phyloP scores from a whole-genome alignment of 2,329 filamentous ascomycete species.

The Colletotrichum viniferum region DNA sequence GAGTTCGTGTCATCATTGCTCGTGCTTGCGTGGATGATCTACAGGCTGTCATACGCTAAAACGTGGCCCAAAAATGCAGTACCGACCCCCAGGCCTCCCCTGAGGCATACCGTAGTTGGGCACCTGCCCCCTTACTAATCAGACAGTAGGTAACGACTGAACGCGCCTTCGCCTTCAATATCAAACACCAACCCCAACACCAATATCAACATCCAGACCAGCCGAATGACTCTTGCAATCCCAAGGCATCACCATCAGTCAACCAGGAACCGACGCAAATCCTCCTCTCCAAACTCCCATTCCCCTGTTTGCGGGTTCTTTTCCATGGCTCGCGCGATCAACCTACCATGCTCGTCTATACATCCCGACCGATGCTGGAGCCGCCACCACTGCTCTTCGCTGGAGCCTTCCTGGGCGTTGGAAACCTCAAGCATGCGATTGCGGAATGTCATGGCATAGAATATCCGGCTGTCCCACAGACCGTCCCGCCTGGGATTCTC shows the following conservation, averaged over 20 bases:
- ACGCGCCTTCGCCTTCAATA: background rate
- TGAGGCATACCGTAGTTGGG: background rate
- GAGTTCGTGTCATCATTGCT: background rate
- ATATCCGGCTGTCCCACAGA: slow-evolving; percentile 29
- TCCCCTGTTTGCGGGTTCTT: slow-evolving; percentile 3
- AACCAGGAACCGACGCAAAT: background rate
- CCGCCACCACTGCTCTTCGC: slow-evolving; percentile 24
- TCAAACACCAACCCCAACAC: background rate
- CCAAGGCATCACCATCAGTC: background rate
- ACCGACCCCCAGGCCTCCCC: background rate
- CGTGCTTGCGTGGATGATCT: background rate
- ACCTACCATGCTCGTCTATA: slow-evolving; percentile 5
- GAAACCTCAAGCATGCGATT: slow-evolving; percentile 23
- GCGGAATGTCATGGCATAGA: slow-evolving; percentile 21
- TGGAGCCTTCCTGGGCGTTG: slow-evolving; percentile 23
- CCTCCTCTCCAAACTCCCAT: slow-evolving; percentile 6
- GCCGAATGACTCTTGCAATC: background rate
- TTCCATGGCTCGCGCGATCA: slow-evolving; percentile 4
- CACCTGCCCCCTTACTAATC: background rate
- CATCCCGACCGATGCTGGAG: slow-evolving; percentile 15
- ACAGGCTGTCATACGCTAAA: background rate
- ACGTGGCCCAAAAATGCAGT: background rate
- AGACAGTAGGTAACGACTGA: background rate
- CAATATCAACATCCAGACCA: background rate
- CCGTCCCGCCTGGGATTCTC: slow-evolving; percentile 30